Conservation (phyloP, 208 protist species). For the Kentomonas sorsogonicus region DNA sequence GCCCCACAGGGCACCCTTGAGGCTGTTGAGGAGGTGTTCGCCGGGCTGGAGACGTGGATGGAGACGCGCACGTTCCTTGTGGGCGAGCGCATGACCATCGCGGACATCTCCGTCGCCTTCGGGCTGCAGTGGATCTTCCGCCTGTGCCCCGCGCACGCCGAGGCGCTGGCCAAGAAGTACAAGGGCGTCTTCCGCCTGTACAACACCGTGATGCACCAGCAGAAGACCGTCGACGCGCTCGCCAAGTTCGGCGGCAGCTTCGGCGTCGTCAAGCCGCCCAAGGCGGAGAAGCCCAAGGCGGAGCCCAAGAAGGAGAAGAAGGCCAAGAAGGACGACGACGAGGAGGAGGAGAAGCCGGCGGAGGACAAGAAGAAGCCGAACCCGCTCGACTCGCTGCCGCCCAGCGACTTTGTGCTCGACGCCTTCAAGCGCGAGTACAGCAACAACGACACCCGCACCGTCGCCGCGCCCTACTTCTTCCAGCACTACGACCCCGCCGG, state of each 20-base stretch:
- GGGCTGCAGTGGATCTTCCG: conserved; percentile 54
- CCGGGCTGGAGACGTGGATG: conserved; percentile 62
- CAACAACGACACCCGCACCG: conserved; percentile 70
- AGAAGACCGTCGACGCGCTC: conserved; percentile 58
- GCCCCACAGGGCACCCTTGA: conserved; percentile 20
- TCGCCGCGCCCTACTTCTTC: conserved; percentile 70
- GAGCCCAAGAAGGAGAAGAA: conserved; percentile 28
- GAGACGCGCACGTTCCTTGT: conserved; percentile 82
- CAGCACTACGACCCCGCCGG: conserved; percentile 51
- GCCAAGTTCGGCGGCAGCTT: conserved; percentile 38
- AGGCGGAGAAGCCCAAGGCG: conserved; percentile 14
- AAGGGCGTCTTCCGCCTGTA: conserved; percentile 52
- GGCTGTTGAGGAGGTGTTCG: conserved; percentile 36
- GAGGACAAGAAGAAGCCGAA: conserved; percentile 70
- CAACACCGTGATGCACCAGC: conserved; percentile 79
- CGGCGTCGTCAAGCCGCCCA: conserved; percentile 27
- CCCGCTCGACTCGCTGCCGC: conserved; percentile 48
- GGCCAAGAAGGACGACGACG: conserved; percentile 30
- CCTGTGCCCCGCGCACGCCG: conserved; percentile 26
- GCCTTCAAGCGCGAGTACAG: conserved; percentile 76
- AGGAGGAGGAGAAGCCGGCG: conserved; percentile 32
- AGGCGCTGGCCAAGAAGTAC: conserved; percentile 60
- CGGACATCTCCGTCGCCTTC: conserved; percentile 71
- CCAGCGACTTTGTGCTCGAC: conserved; percentile 66
- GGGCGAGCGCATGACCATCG: conserved; percentile 73